phyloP scores from a whole-genome alignment of 176 grass and related monocot species.

The Carex littledalei region DNA sequence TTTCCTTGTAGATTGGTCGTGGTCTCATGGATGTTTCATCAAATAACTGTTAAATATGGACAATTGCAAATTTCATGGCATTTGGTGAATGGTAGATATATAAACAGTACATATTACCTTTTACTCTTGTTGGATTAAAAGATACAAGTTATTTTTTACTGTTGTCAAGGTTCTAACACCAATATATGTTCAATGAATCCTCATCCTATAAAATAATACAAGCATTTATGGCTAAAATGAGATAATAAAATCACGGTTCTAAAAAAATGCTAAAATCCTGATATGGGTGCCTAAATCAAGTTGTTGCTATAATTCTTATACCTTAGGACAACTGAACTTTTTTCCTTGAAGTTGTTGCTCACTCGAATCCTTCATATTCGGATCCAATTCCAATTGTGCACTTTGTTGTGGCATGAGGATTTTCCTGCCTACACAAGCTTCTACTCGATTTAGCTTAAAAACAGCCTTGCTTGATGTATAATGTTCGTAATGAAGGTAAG shows the following conservation, averaged over 20 bases:
- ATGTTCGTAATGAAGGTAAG: background rate
- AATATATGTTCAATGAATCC: no score
- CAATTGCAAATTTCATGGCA: no score
- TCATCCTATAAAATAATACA: background rate
- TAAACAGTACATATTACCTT: no score
- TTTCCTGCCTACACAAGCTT: slow-evolving; percentile 12
- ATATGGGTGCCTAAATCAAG: background rate
- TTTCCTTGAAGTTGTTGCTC: slow-evolving; percentile 26
- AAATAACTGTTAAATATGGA: no score
- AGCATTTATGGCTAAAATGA: background rate
- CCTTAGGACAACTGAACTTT: slow-evolving; percentile 29
- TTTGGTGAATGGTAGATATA: no score
- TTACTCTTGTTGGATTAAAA: no score
- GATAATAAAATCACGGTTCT: background rate
- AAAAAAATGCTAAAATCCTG: background rate
- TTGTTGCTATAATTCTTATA: slow-evolving; percentile 11
- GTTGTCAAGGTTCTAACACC: no score
- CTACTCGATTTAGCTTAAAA: slow-evolving; percentile 4
- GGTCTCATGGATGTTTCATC: no score
- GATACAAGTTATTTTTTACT: no score
- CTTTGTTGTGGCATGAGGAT: slow-evolving; percentile 29
- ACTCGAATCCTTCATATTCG: slow-evolving; percentile 27
- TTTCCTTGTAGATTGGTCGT: no score
- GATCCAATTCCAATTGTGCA: slow-evolving; percentile 31
- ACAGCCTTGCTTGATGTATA: background rate